Percentiles rank a stretch among this genome's conserved stretches.
These are phyloP conservation scores for Serendipita indica DNA, from an alignment of 768 basidiomycete species.

Conservation along the genomic window DNA sequence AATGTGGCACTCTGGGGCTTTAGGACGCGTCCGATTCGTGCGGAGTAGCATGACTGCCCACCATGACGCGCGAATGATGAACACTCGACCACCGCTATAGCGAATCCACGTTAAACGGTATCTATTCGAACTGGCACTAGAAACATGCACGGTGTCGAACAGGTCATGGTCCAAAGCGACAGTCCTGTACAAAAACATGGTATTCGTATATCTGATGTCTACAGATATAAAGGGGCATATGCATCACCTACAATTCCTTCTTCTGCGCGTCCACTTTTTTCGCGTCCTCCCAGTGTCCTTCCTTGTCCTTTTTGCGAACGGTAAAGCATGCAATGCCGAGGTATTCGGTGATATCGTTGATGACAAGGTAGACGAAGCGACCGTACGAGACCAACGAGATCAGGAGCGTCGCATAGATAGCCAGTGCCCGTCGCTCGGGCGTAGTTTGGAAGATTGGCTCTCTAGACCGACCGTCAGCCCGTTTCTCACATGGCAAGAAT, in stretches of 20 bases:
- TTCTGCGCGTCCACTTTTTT: constrained; percentile 15
- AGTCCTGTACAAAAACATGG: too few species aligned
- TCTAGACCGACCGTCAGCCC: constrained; percentile 21
- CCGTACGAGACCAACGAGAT: constrained; percentile 57
- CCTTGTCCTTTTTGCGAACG: constrained; percentile 66
- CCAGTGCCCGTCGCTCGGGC: constrained; percentile 42
- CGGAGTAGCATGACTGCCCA: too few species aligned
- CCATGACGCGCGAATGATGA: too few species aligned
- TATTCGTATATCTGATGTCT: too few species aligned
- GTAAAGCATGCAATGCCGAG: constrained; percentile 93
- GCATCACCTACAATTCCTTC: constrained; percentile 10
- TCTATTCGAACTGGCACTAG: too few species aligned
- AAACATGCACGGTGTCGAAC: too few species aligned
- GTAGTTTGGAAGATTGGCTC: constrained; percentile 63
- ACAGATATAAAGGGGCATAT: too few species aligned
- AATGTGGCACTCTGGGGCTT: too few species aligned
- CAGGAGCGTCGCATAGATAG: constrained; percentile 56
- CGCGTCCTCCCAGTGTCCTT: constrained; percentile 43
- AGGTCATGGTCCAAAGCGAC: too few species aligned
- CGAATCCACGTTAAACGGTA: too few species aligned
- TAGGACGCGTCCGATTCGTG: too few species aligned
- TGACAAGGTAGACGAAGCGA: constrained; percentile 70
- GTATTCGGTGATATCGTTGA: constrained; percentile 75
- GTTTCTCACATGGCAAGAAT: background rate
- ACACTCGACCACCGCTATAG: too few species aligned